Evolutionary conservation across 805 yeast genomes (phyloP).

Genomic region (Schizosaccharomyces cryophilus): DNA sequence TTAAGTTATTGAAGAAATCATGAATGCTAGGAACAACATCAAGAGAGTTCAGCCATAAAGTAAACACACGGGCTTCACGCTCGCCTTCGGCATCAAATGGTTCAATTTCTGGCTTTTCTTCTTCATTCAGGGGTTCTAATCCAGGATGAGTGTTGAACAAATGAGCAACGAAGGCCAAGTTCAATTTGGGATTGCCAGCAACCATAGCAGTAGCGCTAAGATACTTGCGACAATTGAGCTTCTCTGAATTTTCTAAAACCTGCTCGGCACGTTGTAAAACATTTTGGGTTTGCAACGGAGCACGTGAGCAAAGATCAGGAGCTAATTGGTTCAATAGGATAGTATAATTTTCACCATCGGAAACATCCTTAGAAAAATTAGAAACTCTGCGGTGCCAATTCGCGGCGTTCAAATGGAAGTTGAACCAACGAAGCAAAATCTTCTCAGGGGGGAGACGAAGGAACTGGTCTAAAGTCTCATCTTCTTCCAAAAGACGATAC

Average conservation of each 20-base stretch:
- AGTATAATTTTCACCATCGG: constrained; percentile 90
- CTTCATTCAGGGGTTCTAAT: constrained; percentile 78
- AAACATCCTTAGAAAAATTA: constrained; percentile 68
- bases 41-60: constrained; percentile 86
- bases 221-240: constrained; percentile 76
- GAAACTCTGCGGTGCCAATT: constrained; percentile 64
- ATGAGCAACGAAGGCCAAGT: constrained; percentile 92
- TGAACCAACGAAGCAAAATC: constrained; percentile 89
- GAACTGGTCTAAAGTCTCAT: constrained; percentile 91
- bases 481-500: constrained; percentile 81
- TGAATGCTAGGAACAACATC: constrained; percentile 92
- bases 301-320: constrained; percentile 56
- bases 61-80: constrained; percentile 95
- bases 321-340: constrained; percentile 68
- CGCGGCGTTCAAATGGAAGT: constrained; percentile 83
- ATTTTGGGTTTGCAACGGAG: constrained; percentile 61
- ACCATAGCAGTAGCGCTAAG: constrained; percentile 81
- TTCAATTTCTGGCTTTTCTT: constrained; percentile 79
- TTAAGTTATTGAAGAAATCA: constrained; percentile 73
- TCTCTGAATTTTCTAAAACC: constrained; percentile 67
- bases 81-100: constrained; percentile 98
- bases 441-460: constrained; percentile 93
- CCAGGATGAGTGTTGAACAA: constrained; percentile 93
- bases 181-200: constrained; percentile 88
- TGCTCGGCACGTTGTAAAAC: constrained; percentile 65